Evolutionary conservation across 2,329 filamentous ascomycete species (phyloP), one percentile per base, ranked within the genome.

Genomic region (Cytospora mali): DNA sequence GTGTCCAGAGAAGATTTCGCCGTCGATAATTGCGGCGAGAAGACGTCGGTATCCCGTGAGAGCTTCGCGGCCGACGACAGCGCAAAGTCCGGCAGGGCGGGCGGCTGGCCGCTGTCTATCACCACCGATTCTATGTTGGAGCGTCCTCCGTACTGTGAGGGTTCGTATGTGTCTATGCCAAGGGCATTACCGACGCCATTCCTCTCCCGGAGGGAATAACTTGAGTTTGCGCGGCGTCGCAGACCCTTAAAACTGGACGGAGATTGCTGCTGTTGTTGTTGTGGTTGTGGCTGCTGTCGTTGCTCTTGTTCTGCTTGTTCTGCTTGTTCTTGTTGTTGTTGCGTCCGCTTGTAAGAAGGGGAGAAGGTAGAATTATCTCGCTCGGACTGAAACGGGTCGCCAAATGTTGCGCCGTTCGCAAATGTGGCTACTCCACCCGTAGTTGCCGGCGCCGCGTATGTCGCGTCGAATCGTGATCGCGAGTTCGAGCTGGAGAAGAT

Each of bases 11-110:
- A 61, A 27, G 58, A 29, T 7, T 53, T 52, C 6, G 53, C 21
- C 7, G 35, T 58, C 18, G 57, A 31, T 6, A 31, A 25, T 11
- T 35, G 64, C 39, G 61, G 49, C 14, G 29, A 14, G 23, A 54
- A 55, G 33, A 35, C 27, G 51, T 64, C 53, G 31, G 48, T 52
- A 18, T 64, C 57, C 11, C 54, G 61, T 49, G 46, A 51, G 42
- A 28, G 42, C 46, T 58, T 59, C 54, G 80, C 79, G 4, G 80
- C 77, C 51, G 78, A 77, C n/a, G 80, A 72, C 61, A 83, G 78
- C 5, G 80, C 80, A 72, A 82, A 82, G 58, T 84, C 80, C 52
- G 82, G 82, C 21, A 85, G 75, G 6, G 81, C 80, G n/a, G 82
- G 81, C 35, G 82, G 83, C 51, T 75, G 76, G 25, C 78, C 68